These are phyloP conservation scores for Phoma herbarum DNA, from an alignment of 2,329 filamentous ascomycete species.

Conservation along the genomic window DNA sequence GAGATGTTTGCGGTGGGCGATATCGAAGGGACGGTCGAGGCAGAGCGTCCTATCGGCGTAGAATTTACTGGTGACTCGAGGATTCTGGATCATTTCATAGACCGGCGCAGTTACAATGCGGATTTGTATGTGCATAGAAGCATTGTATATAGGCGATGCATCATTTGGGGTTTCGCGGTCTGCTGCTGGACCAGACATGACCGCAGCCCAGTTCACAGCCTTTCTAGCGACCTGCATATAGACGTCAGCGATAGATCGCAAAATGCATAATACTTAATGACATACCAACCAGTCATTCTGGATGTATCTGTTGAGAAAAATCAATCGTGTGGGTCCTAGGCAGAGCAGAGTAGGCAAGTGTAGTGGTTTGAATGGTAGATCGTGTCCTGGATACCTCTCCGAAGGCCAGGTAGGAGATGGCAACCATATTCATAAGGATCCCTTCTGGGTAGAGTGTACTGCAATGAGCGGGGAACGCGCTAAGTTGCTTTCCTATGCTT, in stretches of 20 bases:
- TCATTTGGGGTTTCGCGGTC: not conserved
- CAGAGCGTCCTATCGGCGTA: conserved; percentile 1
- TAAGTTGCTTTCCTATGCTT: too few species aligned
- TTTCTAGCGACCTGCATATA: not conserved
- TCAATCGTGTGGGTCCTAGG: too few species aligned
- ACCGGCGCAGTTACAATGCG: not conserved
- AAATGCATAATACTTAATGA: conserved; percentile 5
- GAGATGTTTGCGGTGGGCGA: not conserved
- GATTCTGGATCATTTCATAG: not conserved
- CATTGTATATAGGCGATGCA: not conserved
- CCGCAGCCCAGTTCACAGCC: not conserved
- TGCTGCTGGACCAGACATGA: conserved; percentile 4
- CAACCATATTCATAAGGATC: too few species aligned
- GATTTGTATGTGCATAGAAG: not conserved
- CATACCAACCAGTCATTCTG: not conserved
- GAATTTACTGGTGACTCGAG: too few species aligned
- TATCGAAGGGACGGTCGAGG: not conserved
- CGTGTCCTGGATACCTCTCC: too few species aligned
- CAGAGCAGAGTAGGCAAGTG: too few species aligned
- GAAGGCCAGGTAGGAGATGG: too few species aligned
- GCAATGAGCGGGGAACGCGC: too few species aligned
- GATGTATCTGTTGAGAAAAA: too few species aligned
- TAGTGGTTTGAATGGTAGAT: too few species aligned
- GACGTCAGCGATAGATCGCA: conserved; percentile 1
- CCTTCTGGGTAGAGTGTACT: too few species aligned